A percentile compares a stretch with the other conserved stretches of the same genome.
Evolutionary conservation across 257 asterid genomes (phyloP).

Genomic region (Fraxinus anomala): DNA sequence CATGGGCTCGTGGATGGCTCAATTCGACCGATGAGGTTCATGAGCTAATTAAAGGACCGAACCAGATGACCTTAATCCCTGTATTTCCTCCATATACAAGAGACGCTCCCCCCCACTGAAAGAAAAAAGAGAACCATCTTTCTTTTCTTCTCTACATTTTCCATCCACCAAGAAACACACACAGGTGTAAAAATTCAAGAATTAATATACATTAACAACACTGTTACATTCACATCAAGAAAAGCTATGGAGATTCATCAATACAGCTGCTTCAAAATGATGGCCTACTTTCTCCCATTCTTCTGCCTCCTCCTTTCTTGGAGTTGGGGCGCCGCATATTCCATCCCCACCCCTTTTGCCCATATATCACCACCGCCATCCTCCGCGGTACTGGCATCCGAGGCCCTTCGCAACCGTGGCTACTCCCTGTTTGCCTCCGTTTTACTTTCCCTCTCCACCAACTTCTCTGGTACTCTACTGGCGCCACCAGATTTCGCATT

Average conservation of each 20-base stretch:
- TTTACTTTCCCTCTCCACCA: conserved; percentile 42
- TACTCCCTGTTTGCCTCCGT: conserved; percentile 61
- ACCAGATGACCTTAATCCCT: neutral
- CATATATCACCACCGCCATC: conserved; percentile 27
- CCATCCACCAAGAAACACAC: neutral
- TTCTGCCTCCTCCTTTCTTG: conserved; percentile 47
- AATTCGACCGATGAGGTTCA: too few relatives aligned
- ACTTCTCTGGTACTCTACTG: conserved; percentile 66
- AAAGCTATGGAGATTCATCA: conserved; percentile 40
- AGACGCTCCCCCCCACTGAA: neutral
- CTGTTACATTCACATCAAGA: neutral
- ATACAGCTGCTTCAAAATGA: conserved; percentile 30
- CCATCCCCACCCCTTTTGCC: conserved; percentile 28
- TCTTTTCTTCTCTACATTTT: conserved; percentile 3
- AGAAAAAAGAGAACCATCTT: neutral
- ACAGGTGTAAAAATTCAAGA: neutral
- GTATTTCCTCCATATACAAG: neutral
- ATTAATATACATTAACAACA: too few relatives aligned
- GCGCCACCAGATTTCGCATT: conserved; percentile 68
- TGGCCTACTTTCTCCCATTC: conserved; percentile 36
- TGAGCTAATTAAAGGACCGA: too few relatives aligned
- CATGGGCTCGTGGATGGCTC: too few relatives aligned
- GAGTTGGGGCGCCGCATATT: conserved; percentile 31
- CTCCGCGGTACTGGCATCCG: conserved; percentile 56
- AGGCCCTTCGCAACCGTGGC: conserved; percentile 59